Evolutionary conservation across 2,329 filamentous ascomycete species (phyloP).

Genomic region (Penicillium sp.): DNA sequence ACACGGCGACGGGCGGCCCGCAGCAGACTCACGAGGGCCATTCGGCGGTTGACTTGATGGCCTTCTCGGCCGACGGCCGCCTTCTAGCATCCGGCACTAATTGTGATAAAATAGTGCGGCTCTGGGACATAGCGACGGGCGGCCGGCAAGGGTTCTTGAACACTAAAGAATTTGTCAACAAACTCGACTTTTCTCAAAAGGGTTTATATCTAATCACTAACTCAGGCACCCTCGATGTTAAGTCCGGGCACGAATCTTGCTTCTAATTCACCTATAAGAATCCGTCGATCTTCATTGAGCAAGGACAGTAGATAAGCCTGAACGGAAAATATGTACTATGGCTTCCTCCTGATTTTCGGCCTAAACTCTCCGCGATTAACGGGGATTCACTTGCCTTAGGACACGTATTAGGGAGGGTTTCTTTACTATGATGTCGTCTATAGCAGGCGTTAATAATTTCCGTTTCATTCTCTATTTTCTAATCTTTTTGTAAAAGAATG

Average conservation of each 20-base stretch:
- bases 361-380: constrained; percentile 5
- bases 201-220: too few relatives aligned
- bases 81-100: not conserved
- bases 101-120: not conserved
- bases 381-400: constrained; percentile 13
- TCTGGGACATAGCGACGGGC: constrained; percentile 20
- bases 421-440: constrained; percentile 8
- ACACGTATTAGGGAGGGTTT: constrained; percentile 4
- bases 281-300: constrained; percentile 2
- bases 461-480: constrained; percentile 3
- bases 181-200: not conserved
- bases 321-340: constrained; percentile 10
- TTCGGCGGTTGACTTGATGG: not conserved
- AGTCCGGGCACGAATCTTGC: not conserved
- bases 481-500: constrained; percentile 1
- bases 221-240: not conserved
- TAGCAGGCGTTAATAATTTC: constrained; percentile 5
- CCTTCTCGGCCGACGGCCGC: constrained; percentile 6
- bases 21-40: not conserved
- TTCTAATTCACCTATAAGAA: not conserved
- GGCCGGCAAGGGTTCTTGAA: constrained; percentile 4
- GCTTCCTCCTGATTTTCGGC: not conserved
- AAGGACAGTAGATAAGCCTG: constrained; percentile 14
- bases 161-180: not conserved
- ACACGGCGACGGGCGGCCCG: not conserved